Evolutionary conservation across 345 rosid genomes (phyloP).

Genomic region (Salix koriyanagi): DNA sequence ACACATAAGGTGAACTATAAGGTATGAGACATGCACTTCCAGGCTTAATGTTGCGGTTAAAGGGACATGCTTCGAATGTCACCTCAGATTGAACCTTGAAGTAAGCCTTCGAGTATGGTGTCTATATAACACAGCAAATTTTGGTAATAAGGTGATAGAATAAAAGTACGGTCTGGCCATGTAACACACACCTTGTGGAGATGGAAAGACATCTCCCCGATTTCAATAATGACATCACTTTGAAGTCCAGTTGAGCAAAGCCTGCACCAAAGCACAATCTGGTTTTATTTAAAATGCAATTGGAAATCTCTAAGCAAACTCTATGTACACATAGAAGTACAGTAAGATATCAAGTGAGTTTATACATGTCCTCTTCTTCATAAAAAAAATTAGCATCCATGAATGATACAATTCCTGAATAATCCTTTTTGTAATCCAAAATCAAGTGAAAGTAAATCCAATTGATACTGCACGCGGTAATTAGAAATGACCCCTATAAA

Average conservation of each 20-base stretch:
- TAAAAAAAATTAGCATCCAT: not conserved
- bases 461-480: not conserved
- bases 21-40: not conserved
- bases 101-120: not conserved
- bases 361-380: not conserved
- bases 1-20: not conserved
- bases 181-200: conserved; percentile 64
- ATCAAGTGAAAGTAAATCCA: not conserved
- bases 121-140: not conserved
- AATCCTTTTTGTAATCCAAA: not conserved
- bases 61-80: not conserved
- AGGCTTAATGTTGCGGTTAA: not conserved
- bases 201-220: conserved; percentile 65
- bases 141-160: not conserved
- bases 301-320: not conserved
- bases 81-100: not conserved
- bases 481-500: not conserved
- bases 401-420: not conserved
- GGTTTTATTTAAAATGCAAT: not conserved
- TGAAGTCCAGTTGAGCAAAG: conserved; percentile 69
- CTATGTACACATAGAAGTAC: not conserved
- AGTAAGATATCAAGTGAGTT: not conserved
- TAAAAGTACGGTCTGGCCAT: not conserved
- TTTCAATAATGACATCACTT: conserved; percentile 69
- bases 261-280: conserved; percentile 37